phyloP scores from a whole-genome alignment of 495 filamentous ascomycete genomes.

The Usnea hakonensis region DNA sequence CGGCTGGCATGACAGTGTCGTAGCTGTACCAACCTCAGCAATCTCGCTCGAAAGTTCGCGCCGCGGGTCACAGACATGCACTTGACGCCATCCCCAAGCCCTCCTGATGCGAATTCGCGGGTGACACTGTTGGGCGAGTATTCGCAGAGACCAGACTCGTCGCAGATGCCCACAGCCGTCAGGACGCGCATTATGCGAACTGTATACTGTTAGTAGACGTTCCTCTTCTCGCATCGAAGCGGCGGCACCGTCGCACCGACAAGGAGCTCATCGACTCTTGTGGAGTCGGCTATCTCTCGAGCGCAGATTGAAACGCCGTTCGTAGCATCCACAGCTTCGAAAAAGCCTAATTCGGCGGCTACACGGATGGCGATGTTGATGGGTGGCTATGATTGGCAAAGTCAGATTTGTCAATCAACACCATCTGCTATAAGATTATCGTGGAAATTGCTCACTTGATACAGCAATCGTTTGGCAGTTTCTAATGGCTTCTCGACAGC shows the following conservation, averaged over 20 bases:
- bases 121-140: constrained; percentile 26
- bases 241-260: constrained; percentile 7
- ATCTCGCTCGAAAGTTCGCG: neutral
- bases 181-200: constrained; percentile 27
- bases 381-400: constrained; percentile 1
- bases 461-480: constrained; percentile 26
- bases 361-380: constrained; percentile 10
- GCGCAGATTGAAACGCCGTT: constrained; percentile 13
- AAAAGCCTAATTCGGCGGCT: constrained; percentile 10
- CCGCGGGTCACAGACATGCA: constrained; percentile 18
- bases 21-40: constrained; percentile 7
- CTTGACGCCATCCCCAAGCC: constrained; percentile 26
- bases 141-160: constrained; percentile 22
- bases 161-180: constrained; percentile 23
- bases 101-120: constrained; percentile 22
- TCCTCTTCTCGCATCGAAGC: neutral
- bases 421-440: too few species aligned
- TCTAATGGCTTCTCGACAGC: constrained; percentile 26
- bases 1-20: constrained; percentile 15
- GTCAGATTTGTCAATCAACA: too few species aligned
- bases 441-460: constrained; percentile 20
- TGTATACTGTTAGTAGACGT: constrained; percentile 1
- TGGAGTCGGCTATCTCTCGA: neutral
- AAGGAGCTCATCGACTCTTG: constrained; percentile 6
- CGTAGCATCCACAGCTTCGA: constrained; percentile 6